These are phyloP conservation scores for Oryza meyeriana DNA, from an alignment of 176 grass and related monocot species.

Conservation along the genomic window DNA sequence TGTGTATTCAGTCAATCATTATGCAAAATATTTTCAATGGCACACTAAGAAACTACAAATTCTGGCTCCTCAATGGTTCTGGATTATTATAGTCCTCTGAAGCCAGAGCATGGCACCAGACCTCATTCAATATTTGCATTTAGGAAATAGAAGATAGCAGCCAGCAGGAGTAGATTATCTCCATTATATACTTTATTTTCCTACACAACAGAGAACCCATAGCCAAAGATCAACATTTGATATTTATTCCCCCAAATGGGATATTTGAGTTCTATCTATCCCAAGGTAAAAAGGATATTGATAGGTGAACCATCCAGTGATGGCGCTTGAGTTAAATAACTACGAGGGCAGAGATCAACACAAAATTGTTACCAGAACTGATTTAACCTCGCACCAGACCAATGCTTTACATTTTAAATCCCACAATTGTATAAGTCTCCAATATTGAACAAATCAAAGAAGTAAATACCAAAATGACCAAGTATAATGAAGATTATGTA, in stretches of 20 bases:
- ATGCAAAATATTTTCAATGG: not conserved
- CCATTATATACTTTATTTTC: not conserved
- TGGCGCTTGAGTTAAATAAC: not conserved
- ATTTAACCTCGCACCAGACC: no score
- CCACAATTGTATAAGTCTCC: not conserved
- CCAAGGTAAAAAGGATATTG: not conserved
- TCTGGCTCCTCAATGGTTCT: not conserved
- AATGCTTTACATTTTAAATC: not conserved
- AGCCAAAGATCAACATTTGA: not conserved
- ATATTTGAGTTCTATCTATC: not conserved
- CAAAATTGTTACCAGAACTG: no score
- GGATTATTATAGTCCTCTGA: not conserved
- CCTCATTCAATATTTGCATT: not conserved
- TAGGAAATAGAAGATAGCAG: not conserved
- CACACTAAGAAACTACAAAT: conserved; percentile 1
- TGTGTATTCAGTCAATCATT: conserved; percentile 3
- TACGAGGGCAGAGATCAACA: not conserved
- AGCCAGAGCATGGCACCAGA: not conserved
- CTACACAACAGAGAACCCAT: not conserved
- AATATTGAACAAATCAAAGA: not conserved
- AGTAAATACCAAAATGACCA: not conserved
- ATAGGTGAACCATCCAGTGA: not conserved
- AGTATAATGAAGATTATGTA: not conserved
- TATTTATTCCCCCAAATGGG: not conserved
- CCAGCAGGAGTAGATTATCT: not conserved